Percentiles rank a stretch among this genome's conserved stretches.
phyloP scores from a whole-genome alignment of 805 yeast species.

The Wickerhamomyces rabaulensis region DNA sequence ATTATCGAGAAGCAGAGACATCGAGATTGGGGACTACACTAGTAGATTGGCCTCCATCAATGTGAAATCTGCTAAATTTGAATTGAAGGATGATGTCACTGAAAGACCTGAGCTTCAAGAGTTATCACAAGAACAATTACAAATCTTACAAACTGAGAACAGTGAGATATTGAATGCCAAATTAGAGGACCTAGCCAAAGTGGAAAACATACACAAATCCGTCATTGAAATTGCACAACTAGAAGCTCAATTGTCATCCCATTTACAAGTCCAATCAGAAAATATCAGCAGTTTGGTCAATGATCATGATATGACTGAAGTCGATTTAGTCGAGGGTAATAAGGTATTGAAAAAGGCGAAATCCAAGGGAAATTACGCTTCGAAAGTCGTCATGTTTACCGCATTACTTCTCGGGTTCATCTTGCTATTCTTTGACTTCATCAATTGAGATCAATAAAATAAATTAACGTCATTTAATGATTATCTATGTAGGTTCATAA shows the following conservation, averaged over 20 bases:
- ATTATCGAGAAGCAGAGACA: constrained; percentile 19
- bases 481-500: background rate
- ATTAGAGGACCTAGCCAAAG: constrained; percentile 54
- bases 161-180: constrained; percentile 48
- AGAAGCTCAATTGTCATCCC: constrained; percentile 70
- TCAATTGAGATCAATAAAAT: constrained; percentile 23
- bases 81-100: constrained; percentile 6
- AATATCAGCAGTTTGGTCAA: constrained; percentile 58
- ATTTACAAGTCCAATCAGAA: constrained; percentile 67
- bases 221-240: constrained; percentile 70
- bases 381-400: constrained; percentile 48
- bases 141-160: constrained; percentile 55
- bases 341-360: constrained; percentile 64
- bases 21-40: constrained; percentile 14
- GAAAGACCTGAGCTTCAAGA: constrained; percentile 8
- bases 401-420: constrained; percentile 54
- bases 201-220: constrained; percentile 53
- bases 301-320: constrained; percentile 60
- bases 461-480: background rate
- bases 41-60: constrained; percentile 11
- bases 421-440: constrained; percentile 49
- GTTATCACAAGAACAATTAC: constrained; percentile 46
- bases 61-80: constrained; percentile 23
- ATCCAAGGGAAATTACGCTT: constrained; percentile 54
- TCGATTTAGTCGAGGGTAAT: constrained; percentile 69